These are phyloP conservation scores for Calonectria leucothoes DNA, from an alignment of 2,329 filamentous ascomycete species.

Conservation along the genomic window DNA sequence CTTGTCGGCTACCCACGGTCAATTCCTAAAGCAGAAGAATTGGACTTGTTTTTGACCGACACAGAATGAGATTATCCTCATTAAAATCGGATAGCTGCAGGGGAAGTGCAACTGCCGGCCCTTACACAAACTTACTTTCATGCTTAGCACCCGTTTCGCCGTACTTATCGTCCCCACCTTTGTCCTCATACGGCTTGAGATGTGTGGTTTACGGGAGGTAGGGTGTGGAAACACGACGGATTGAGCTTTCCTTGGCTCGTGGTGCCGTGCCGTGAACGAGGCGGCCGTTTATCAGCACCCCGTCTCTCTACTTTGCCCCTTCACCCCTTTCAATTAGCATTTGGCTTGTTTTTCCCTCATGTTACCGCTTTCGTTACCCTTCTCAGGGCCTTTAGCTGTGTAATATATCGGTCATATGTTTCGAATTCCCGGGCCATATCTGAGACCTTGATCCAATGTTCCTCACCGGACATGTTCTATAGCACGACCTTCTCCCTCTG, in stretches of 20 bases:
- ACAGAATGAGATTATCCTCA: slow-evolving; percentile 52
- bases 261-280: slow-evolving; percentile 4
- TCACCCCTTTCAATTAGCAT: neutral
- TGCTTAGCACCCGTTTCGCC: slow-evolving; percentile 39
- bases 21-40: neutral
- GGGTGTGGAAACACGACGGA: neutral
- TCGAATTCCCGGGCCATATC: slow-evolving; percentile 38
- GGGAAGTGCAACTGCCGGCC: slow-evolving; percentile 40
- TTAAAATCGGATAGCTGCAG: slow-evolving; percentile 48
- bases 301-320: neutral
- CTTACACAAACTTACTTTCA: slow-evolving; percentile 39
- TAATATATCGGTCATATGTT: slow-evolving; percentile 17
- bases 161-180: slow-evolving; percentile 32
- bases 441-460: slow-evolving; percentile 29
- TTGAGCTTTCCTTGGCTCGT: neutral
- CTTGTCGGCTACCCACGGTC: neutral
- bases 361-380: slow-evolving; percentile 14
- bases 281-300: slow-evolving; percentile 25
- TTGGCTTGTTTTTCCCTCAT: neutral
- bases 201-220: neutral
- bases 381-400: neutral
- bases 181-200: slow-evolving; percentile 28
- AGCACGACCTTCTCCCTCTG: slow-evolving; percentile 12
- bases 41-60: neutral
- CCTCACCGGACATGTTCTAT: slow-evolving; percentile 27